Base-by-base conservation (phyloP, 2,329 filamentous ascomycete genomes). In the Cladobotryum mycophilum region DNA sequence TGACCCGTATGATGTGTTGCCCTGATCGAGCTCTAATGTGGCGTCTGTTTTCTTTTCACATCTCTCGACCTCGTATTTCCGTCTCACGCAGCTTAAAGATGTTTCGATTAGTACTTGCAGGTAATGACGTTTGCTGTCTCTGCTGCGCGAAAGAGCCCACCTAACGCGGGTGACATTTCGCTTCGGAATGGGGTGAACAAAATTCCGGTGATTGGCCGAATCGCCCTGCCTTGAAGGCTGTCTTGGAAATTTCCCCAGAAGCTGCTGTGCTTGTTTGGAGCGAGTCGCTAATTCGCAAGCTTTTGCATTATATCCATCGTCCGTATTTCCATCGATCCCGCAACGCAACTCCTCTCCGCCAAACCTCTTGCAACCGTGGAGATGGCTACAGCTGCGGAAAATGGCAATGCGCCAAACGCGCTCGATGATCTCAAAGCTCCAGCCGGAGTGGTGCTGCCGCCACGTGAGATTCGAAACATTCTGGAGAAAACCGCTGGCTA, bases 401-500 rank as follows among this genome's bases (percentile, higher is more conserved):
- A 81, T 61, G 77, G 76, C 59, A 78, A 80, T 66, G 67, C 74
- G 57, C 69, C 73, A 38, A 71, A 74, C 38, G 68, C 67, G 44
- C 74, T 85, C 50, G 81, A 90, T 56, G 80, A 84, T 55, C 80
- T 84, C 66, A 92, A 90, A 67, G 84, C 89, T 34, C 92, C 92
- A 3, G 73, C 84, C 52, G 89, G 90, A 55, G 79, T 96, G 56
- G 88, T 96, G 51, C 79, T 96, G 49, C 93, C 93, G 18, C 93
- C 93, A 11, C 92, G 84, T 65, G 88, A 91, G 64, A 90, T 96
- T 63, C 85, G 90, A 75, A 75, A 76, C 66, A 70, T 92, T 58
- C 84, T 99, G 63, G 91, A 96, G 69, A 97, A 95, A 74, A 96
- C 92, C 12, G 92, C 93, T 48, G 90, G 90, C 43, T 97, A 95